Percentiles rank a stretch among this genome's conserved stretches.
phyloP scores from a whole-genome alignment of 2,329 filamentous ascomycete species.

The Purpureocillium lavendulum region DNA sequence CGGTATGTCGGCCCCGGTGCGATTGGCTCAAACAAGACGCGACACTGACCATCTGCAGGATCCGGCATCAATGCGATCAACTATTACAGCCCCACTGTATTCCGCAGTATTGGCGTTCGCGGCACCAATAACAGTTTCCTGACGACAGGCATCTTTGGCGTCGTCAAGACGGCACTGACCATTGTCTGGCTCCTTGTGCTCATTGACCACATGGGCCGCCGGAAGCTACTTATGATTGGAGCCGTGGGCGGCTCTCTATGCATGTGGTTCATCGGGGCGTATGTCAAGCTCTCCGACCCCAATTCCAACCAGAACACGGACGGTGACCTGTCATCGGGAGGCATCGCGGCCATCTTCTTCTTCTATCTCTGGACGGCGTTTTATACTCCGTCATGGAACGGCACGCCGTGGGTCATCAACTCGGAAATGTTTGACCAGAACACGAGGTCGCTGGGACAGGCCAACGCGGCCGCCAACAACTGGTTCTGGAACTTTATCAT shows the following conservation, averaged over 20 bases:
- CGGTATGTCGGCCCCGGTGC: constrained; percentile 25
- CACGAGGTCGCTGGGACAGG: constrained; percentile 55
- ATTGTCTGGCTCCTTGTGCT: constrained; percentile 33
- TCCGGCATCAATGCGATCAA: constrained; percentile 21
- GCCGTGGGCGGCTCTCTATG: constrained; percentile 53
- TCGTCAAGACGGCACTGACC: constrained; percentile 18
- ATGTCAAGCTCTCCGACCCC: constrained; percentile 28
- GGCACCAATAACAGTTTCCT: constrained; percentile 17
- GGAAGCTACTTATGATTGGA: constrained; percentile 57
- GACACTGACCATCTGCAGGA: constrained; percentile 5
- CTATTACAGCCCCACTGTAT: constrained; percentile 21
- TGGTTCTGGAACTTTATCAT: constrained; percentile 69
- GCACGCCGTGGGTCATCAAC: constrained; percentile 69
- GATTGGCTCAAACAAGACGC: no score
- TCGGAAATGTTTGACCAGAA: constrained; percentile 68
- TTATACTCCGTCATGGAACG: constrained; percentile 67
- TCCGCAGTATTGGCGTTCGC: constrained; percentile 17
- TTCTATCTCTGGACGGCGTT: constrained; percentile 49
- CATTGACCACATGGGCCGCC: constrained; percentile 29
- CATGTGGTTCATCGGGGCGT: constrained; percentile 52
- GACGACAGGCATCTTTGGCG: constrained; percentile 18
- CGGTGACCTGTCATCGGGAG: constrained; percentile 30
- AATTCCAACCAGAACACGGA: constrained; percentile 13
- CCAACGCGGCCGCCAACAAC: constrained; percentile 62
- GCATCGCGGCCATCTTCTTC: constrained; percentile 59